Evolutionary conservation across 202 grass and related monocot genomes (phyloP).

Genomic region (Setaria viridis): DNA sequence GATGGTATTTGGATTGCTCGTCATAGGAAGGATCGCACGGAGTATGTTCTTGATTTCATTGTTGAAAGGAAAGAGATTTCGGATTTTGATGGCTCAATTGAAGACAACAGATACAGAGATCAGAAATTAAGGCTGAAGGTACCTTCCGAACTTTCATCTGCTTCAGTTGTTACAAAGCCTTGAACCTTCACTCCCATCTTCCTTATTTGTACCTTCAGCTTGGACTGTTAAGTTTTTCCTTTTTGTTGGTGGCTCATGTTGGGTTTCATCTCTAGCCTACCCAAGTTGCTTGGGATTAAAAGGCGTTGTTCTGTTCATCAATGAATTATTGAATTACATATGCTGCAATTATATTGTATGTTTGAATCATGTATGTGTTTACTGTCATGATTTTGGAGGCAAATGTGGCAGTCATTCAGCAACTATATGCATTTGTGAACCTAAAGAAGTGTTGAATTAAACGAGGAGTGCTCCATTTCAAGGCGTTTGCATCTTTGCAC

Average conservation of each 20-base stretch:
- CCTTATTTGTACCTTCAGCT: slow-evolving; percentile 28
- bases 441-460: slow-evolving; percentile 23
- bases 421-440: background rate
- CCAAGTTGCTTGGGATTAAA: background rate
- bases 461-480: background rate
- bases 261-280: background rate
- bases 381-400: background rate
- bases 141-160: slow-evolving; percentile 29
- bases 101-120: slow-evolving; percentile 86
- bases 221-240: background rate
- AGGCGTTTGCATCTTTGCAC: background rate
- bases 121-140: slow-evolving; percentile 95
- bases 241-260: background rate
- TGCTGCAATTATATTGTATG: slow-evolving; percentile 27
- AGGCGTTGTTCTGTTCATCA: slow-evolving; percentile 14
- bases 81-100: slow-evolving; percentile 78
- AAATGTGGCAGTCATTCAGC: slow-evolving; percentile 9
- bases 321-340: slow-evolving; percentile 17
- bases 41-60: slow-evolving; percentile 96
- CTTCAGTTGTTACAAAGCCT: background rate
- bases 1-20: slow-evolving; percentile 89
- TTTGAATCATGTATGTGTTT: slow-evolving; percentile 21
- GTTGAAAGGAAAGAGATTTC: slow-evolving; percentile 89
- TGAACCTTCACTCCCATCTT: background rate
- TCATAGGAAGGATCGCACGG: slow-evolving; percentile 52